Conservation (phyloP, 1,284 basidiomycete genomes). For the Tilletiaria anomala region DNA sequence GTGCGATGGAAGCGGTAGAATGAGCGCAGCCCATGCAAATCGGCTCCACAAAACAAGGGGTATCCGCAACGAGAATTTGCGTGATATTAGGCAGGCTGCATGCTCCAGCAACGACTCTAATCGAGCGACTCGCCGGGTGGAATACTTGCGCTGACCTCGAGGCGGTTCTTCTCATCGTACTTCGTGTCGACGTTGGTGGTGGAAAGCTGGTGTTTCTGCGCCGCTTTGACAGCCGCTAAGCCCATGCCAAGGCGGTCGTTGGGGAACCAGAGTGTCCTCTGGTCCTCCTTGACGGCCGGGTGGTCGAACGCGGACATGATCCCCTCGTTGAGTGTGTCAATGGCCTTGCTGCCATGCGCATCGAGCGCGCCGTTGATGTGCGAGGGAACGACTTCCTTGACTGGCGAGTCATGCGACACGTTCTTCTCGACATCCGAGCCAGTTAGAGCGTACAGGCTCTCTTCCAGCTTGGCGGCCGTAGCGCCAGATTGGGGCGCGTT, state of each 20-base stretch:
- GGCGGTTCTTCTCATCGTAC: slow-evolving; percentile 30
- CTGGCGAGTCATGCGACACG: background rate
- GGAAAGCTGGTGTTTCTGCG: slow-evolving; percentile 24
- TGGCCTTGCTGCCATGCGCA: slow-evolving; percentile 7
- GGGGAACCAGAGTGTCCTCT: slow-evolving; percentile 34
- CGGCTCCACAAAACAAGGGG: too few relatives aligned
- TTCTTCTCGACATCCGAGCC: background rate
- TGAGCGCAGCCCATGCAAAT: too few relatives aligned
- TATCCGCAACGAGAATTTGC: too few relatives aligned
- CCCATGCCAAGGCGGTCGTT: slow-evolving; percentile 36
- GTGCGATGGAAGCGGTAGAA: too few relatives aligned
- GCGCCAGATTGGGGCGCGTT: background rate
- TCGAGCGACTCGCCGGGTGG: slow-evolving; percentile 31
- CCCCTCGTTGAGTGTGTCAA: slow-evolving; percentile 3
- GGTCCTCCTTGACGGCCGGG: slow-evolving; percentile 26
- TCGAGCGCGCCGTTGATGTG: background rate
- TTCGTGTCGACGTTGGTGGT: slow-evolving; percentile 25
- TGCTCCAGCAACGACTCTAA: too few relatives aligned
- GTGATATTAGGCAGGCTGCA: too few relatives aligned
- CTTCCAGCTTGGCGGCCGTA: background rate
- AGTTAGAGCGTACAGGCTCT: background rate
- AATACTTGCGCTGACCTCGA: slow-evolving; percentile 23
- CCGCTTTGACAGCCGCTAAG: slow-evolving; percentile 19
- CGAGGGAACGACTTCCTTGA: background rate
- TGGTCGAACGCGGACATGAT: slow-evolving; percentile 32